Percentiles rank a stretch among this genome's conserved stretches.
Conservation (phyloP, 495 filamentous ascomycete species). For the Penicillium flavigenum region DNA sequence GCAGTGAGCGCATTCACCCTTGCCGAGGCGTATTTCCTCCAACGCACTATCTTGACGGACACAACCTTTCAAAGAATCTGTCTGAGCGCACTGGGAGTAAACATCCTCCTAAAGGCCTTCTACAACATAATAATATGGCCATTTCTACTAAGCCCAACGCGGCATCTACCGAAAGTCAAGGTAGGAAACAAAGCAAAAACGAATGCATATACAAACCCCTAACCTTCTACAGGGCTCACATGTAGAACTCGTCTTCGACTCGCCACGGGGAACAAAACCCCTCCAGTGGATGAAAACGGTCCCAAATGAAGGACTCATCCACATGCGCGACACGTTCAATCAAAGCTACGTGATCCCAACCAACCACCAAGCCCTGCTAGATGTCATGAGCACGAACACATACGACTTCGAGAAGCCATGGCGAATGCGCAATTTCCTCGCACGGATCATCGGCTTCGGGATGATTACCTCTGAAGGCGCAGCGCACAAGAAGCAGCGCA, state of each 20-base stretch:
- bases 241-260: conserved; percentile 50
- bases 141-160: conserved; percentile 67
- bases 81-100: conserved; percentile 26
- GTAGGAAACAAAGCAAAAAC: conserved; percentile 27
- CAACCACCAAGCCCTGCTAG: conserved; percentile 47
- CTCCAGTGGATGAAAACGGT: conserved; percentile 69
- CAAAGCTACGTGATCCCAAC: conserved; percentile 39
- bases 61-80: conserved; percentile 25
- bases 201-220: neutral
- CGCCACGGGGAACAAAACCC: conserved; percentile 60
- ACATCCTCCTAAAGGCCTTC: conserved; percentile 28
- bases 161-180: conserved; percentile 58
- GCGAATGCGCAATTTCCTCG: conserved; percentile 52
- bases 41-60: conserved; percentile 30
- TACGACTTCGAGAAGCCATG: conserved; percentile 55
- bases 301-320: conserved; percentile 86
- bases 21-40: conserved; percentile 33
- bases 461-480: conserved; percentile 80
- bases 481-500: conserved; percentile 70
- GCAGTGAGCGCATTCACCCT: conserved; percentile 26
- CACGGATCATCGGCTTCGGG: conserved; percentile 71
- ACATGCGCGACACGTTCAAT: conserved; percentile 56
- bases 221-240: conserved; percentile 50
- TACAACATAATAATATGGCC: conserved; percentile 67
- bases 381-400: conserved; percentile 56